A percentile compares a stretch with the other conserved stretches of the same genome.
These are phyloP conservation scores for Epicoccum nigrum DNA, from an alignment of 2,329 filamentous ascomycete genomes.

Conservation along the genomic window DNA sequence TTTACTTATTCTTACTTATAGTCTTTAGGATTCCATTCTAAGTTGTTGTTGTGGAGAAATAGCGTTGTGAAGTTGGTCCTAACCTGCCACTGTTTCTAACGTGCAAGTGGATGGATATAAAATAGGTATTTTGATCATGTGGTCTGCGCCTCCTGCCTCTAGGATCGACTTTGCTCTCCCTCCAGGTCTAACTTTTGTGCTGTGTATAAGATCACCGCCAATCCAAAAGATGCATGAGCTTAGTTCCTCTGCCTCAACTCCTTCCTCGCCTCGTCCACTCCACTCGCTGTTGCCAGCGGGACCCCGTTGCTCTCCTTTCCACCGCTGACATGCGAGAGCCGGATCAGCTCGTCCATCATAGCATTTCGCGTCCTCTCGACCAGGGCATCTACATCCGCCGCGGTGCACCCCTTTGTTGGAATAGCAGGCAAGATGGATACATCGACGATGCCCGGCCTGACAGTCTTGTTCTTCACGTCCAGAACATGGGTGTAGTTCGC, in stretches of 20 bases:
- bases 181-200: too few relatives aligned
- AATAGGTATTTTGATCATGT: not conserved
- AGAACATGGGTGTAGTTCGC: conserved; percentile 58
- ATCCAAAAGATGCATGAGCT: too few relatives aligned
- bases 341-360: conserved; percentile 47
- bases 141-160: too few relatives aligned
- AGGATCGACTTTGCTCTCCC: too few relatives aligned
- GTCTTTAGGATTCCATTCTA: too few relatives aligned
- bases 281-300: conserved; percentile 33
- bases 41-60: too few relatives aligned
- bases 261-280: conserved; percentile 21
- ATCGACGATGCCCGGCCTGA: conserved; percentile 61
- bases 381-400: conserved; percentile 44
- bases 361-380: conserved; percentile 40
- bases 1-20: too few relatives aligned
- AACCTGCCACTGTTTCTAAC: not conserved
- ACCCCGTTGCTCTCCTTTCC: conserved; percentile 31
- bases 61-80: too few relatives aligned
- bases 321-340: conserved; percentile 36
- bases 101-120: not conserved
- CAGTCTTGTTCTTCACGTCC: conserved; percentile 52
- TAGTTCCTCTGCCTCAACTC: conserved; percentile 39
- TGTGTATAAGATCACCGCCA: too few relatives aligned
- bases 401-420: conserved; percentile 41
- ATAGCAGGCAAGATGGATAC: conserved; percentile 49